Evolutionary conservation across 306 rosid genomes (phyloP).

Genomic region (Fragaria iinumae): DNA sequence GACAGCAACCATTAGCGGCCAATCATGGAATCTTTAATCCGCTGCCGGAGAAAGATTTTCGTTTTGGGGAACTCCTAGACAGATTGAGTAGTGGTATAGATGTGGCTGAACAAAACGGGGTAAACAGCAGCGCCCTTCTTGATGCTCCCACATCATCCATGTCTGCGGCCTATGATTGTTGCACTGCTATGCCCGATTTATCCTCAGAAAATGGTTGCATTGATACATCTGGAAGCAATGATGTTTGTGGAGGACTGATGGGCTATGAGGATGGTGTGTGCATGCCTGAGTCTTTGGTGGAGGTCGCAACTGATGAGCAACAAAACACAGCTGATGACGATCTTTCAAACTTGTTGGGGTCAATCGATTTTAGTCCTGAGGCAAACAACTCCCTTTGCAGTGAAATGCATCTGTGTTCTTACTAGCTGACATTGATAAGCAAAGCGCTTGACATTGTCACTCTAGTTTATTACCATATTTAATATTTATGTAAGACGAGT

Average conservation of each 20-base stretch:
- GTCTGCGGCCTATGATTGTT: not conserved
- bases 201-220: not conserved
- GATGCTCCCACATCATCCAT: not conserved
- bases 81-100: not conserved
- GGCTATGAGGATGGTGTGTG: not conserved
- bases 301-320: not conserved
- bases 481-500: too few relatives aligned
- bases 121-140: not conserved
- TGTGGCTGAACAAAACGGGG: not conserved
- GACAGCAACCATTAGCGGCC: not conserved
- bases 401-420: not conserved
- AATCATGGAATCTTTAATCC: not conserved
- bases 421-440: too few relatives aligned
- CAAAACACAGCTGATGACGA: not conserved
- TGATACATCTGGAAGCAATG: not conserved
- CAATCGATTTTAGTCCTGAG: not conserved
- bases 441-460: too few relatives aligned
- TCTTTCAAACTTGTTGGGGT: not conserved
- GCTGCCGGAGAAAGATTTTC: not conserved
- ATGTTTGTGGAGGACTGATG: not conserved
- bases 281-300: not conserved
- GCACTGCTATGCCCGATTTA: not conserved
- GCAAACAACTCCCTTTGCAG: not conserved
- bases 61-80: too few relatives aligned
- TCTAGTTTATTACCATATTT: too few relatives aligned